Conservation (phyloP, 306 rosid species). For the peach (Prunus persica) region DNA sequence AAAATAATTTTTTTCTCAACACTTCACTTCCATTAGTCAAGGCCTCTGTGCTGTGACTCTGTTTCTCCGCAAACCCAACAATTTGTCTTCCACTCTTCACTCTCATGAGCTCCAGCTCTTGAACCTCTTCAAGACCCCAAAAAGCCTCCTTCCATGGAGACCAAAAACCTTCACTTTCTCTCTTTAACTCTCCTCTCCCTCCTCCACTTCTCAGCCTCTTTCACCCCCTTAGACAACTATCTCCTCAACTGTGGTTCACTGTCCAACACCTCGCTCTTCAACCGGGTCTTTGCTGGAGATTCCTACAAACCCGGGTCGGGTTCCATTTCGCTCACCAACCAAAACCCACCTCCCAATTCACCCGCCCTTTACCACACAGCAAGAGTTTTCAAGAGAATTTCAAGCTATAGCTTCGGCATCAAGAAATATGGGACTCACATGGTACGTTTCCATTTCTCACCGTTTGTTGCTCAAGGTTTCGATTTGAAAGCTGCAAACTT, state of each 20-base stretch:
- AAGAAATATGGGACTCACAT: slow-evolving; percentile 69
- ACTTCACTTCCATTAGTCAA: slow-evolving; percentile 18
- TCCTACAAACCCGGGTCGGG: slow-evolving; percentile 37
- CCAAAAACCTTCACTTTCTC: slow-evolving; percentile 28
- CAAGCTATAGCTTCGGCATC: slow-evolving; percentile 58
- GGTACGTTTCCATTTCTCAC: slow-evolving; percentile 82
- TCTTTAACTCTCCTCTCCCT: slow-evolving; percentile 26
- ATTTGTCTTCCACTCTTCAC: not conserved
- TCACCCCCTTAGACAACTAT: slow-evolving; percentile 67
- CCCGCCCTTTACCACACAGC: slow-evolving; percentile 61
- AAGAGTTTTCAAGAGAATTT: slow-evolving; percentile 60
- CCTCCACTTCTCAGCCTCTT: slow-evolving; percentile 41
- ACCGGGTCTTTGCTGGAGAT: slow-evolving; percentile 55
- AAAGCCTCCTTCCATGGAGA: slow-evolving; percentile 46
- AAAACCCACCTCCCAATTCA: slow-evolving; percentile 47
- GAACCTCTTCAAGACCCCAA: not conserved
- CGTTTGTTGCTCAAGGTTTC: slow-evolving; percentile 58
- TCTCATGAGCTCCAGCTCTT: slow-evolving; percentile 10
- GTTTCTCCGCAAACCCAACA: not conserved
- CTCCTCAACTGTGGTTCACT: slow-evolving; percentile 81
- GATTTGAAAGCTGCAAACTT: slow-evolving; percentile 61
- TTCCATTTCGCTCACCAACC: slow-evolving; percentile 51
- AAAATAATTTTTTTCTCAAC: not conserved
- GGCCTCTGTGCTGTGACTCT: slow-evolving; percentile 24
- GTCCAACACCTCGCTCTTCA: slow-evolving; percentile 49